Evolutionary conservation across 2,329 filamentous ascomycete genomes (phyloP), one percentile per base, ranked within the genome.

Genomic region (Cercospora sesami): DNA sequence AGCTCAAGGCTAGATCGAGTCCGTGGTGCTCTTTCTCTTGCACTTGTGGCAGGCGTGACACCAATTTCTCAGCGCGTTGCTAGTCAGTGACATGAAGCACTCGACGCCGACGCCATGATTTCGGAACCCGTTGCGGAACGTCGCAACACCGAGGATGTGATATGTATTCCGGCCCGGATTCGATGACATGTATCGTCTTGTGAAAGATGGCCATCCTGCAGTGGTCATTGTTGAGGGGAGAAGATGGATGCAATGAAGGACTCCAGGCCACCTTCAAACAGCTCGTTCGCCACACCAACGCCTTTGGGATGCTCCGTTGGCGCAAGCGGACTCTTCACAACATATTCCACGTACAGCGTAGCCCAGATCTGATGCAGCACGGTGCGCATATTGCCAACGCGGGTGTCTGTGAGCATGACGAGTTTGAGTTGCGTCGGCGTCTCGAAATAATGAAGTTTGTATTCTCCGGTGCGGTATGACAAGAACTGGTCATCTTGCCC

Each of bases 401-500:
- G 73, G 89, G 91, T 92, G 81, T 98, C 95, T 26, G 95, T 98
- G 77, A 98, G 85, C 90, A 99, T 92, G 78, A 97, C 93, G 78
- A 98, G 96, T 78, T 97, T 96, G 80, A 96, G 89, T 79, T 92
- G 96, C 63, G 93, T 95, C 0, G 94, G 93, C 12, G 95, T 98
- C 84, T 99, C 95, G 85, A 97, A 99, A 84, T 96, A 99, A 83
- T 99, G 95, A 75, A 99, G 87, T 83, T 97, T 97, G 86, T 99
- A 99, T 81, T 97, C 91, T 73, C 87, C 91, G 63, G 95, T 99
- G 74, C 93, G 91, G 82, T 92, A 99, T 74, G 90, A 93, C 74
- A 99, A 91, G 80, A 99, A 99, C 78, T 84, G 87, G 83, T 97
- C 94, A 79, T 97, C 93, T 64, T 92, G 89, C 72, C 94, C 94